These are phyloP conservation scores for Paramecium bursaria DNA, from an alignment of 73 alveolate species.

Conservation along the genomic window DNA sequence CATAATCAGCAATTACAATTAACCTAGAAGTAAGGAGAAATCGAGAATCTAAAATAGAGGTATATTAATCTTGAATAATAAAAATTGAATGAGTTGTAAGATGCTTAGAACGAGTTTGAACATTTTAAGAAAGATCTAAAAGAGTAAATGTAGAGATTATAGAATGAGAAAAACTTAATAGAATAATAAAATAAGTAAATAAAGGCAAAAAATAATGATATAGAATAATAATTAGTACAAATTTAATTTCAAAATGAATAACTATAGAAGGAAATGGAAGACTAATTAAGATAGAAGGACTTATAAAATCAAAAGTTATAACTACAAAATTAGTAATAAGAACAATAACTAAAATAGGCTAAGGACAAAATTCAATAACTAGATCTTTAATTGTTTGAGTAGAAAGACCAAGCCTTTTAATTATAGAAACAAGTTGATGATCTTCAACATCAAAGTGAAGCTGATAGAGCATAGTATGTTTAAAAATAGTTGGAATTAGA, in stretches of 20 bases:
- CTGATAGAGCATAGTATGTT: conserved; percentile 50
- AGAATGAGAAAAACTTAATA: not conserved
- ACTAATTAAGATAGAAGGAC: conserved; percentile 6
- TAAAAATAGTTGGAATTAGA: conserved; percentile 30
- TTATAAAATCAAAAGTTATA: not conserved
- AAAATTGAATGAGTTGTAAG: not conserved
- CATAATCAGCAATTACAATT: conserved; percentile 8
- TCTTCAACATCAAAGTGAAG: conserved; percentile 12
- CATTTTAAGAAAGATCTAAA: not conserved
- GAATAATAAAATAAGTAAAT: conserved; percentile 15
- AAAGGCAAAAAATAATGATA: conserved; percentile 12
- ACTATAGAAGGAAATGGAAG: conserved; percentile 27
- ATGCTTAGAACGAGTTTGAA: conserved; percentile 5
- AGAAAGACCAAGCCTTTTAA: not conserved
- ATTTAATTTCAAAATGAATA: not conserved
- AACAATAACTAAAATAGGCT: not conserved
- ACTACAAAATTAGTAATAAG: not conserved
- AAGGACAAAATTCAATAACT: conserved; percentile 12
- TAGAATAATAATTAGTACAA: conserved; percentile 4
- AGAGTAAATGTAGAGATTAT: not conserved
- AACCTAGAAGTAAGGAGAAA: conserved; percentile 31
- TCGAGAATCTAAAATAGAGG: not conserved
- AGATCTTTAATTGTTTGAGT: not conserved
- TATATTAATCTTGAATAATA: not conserved
- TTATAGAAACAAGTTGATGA: conserved; percentile 5